A percentile compares a stretch with the other conserved stretches of the same genome.
phyloP scores from a whole-genome alignment of 2,329 filamentous ascomycete genomes.

The Penicillium janthinellum region DNA sequence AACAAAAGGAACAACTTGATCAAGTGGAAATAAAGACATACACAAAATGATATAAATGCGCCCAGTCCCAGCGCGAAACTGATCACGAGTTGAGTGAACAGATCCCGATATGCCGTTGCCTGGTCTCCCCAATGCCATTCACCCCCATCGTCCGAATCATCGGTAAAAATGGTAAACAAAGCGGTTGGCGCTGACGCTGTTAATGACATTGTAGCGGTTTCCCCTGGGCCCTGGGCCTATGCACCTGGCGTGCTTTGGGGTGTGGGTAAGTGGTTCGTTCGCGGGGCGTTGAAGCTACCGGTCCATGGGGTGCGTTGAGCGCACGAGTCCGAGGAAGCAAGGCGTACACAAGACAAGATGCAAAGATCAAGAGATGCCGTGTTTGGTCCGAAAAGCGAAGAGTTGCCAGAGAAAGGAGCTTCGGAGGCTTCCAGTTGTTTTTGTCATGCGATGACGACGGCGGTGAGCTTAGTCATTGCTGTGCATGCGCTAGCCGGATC shows the following conservation, averaged over 20 bases:
- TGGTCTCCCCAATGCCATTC: conserved; percentile 35
- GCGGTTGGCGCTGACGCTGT: conserved; percentile 31
- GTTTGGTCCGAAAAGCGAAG: background rate
- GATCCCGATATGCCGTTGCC: conserved; percentile 39
- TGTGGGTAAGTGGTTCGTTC: background rate
- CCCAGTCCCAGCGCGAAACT: conserved; percentile 46
- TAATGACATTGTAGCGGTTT: conserved; percentile 31
- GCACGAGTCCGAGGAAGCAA: background rate
- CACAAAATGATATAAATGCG: conserved; percentile 51
- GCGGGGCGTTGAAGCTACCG: background rate
- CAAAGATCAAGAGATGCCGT: background rate
- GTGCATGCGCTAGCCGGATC: background rate
- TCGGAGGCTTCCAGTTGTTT: conserved; percentile 4
- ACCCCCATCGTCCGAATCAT: conserved; percentile 21
- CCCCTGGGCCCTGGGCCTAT: background rate
- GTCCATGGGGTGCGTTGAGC: conserved; percentile 2
- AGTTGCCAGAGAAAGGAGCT: conserved; percentile 3
- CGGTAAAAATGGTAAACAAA: conserved; percentile 23
- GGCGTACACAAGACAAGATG: background rate
- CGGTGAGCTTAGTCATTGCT: background rate
- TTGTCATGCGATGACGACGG: conserved; percentile 6
- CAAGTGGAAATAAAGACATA: conserved; percentile 29
- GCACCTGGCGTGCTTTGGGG: background rate
- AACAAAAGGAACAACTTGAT: background rate
- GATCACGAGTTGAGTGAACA: conserved; percentile 49